Evolutionary conservation across 1,284 basidiomycete genomes (phyloP), one percentile per base, ranked within the genome.

Genomic region (Boletus sp.): DNA sequence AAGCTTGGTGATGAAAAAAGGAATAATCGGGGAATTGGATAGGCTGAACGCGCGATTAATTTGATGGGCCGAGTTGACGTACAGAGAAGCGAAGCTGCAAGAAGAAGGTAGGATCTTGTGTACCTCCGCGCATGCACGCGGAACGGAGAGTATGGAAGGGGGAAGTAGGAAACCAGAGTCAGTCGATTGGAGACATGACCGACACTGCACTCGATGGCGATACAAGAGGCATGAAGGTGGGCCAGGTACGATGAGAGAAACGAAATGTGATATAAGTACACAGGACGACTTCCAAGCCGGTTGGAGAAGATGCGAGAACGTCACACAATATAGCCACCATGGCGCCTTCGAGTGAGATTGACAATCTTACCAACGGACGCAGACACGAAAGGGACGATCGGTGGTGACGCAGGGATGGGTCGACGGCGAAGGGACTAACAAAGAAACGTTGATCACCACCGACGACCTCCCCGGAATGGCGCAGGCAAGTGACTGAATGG

Each of bases 1-100:
- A 69, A 65, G 57, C 48, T 30, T 17, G 30, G 32, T 34, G 53
- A 65, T 59, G 27, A 57, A 67, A 68, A 68, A 65, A 64, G 57
- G 63, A 66, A 65, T 44, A 58, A 47, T 48, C 54, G 46, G 51
- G 54, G 52, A 65, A 64, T 59, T 59, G 60, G 58, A 60, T 46
- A 60, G 52, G 53, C 58, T 65, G 60, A 65, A 61, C 35, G 50
- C 34, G 61, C 51, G 55, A 57, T 68, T 68, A 65, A 65, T 69
- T 61, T 67, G 57, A 64, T 49, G 59, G 52, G 17, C 26, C 50
- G 41, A 48, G 41, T 60, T 69, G 67, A 65, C 67, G 64, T 69
- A 69, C 61, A 69, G 67, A 59, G 63, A 65, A 65, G 66, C 42
- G 52, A 49, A 49, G 58, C 42, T 41, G 54, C 37, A 54, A 53